Evolutionary conservation across 2,329 filamentous ascomycete species (phyloP), one percentile per base, ranked within the genome.

Genomic region (Fusarium sp.): DNA sequence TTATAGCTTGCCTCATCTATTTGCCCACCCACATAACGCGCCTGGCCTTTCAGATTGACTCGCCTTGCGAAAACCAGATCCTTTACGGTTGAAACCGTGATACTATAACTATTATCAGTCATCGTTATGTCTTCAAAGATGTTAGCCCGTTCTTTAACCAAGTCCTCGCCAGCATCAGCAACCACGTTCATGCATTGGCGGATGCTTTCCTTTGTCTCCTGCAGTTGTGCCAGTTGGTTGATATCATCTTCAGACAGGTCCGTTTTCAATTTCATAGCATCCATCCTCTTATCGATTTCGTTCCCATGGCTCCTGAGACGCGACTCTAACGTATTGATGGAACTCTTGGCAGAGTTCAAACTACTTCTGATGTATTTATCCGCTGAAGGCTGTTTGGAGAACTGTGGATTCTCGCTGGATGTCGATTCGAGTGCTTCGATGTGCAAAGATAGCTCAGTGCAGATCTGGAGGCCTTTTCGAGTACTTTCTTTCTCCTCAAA

Each of bases 81-180:
- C 23, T 73, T 73, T 1, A 76, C 60, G 27, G 73, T 77, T 11
- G 73, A 77, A 41, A 77, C 69, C 8, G 70, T 63, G 55, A 76
- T 66, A 37, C 66, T 71, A 37, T 76, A 75, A 32, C 64, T 69
- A 40, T 67, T 76, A 4, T 73, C 71, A 17, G 60, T 40, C 58
- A 76, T 59, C 3, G 69, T 74, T n/a, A 74, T 67, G 26, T 76
- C 74, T 55, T 77, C 75, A 30, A 76, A 77, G 30, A 76, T 7
- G 49, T 77, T 77, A n/a, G 55, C 50, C 5, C 75, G 73, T 14
- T 75, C 69, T 6, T 57, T 56, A 10, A 55, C 50, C 38, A 74
- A 52, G 35, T 44, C 52, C 26, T 74, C 54, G n/a, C 65, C 50
- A 9, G 72, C 71, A 46, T 71, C 61, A 30, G 67, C 64, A 20